Evolutionary conservation across 2,329 filamentous ascomycete genomes (phyloP), one percentile per base, ranked within the genome.

Genomic region (Xylariales sp.): DNA sequence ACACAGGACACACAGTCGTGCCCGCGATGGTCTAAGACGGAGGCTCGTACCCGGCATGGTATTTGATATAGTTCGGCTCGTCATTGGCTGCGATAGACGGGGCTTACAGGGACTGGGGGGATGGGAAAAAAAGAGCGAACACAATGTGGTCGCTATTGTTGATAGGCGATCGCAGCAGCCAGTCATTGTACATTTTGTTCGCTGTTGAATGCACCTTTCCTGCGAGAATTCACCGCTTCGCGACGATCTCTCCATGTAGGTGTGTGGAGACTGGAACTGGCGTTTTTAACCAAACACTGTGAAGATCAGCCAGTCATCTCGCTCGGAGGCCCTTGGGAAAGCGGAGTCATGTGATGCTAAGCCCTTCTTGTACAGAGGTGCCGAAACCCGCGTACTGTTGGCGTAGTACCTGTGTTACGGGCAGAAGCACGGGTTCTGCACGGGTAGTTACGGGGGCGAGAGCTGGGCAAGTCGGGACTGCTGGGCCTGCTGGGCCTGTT

Each of bases 221-320:
- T 43, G 18, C 28, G 10, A 57, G 50, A 34, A 41, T 62, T 65
- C 52, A 65, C 62, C 62, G 65, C 62, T 58, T 50, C 43, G 43
- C 54, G 50, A 64, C 43, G 60, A 63, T 63, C 59, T n/a, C 34
- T 50, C 55, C 55, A 52, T 43, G 36, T 67, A 28, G 49, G 56
- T 53, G 45, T 52, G 65, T 65, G 62, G 57, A 62, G 62, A 63
- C 41, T 34, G 9, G 16, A 7, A 46, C 36, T 54, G 48, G 48
- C 64, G 41, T 59, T 49, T n/a, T 28, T 53, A 43, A 52, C 52
- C 34, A 64, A 55, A 32, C 61, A 64, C 57, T 53, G 43, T 64
- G 34, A 39, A 61, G 45, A 65, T 49, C 16, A 34, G n/a, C 56
- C 62, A 65, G 55, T 56, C 56, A 18, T 46, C n/a, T 55, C 41